These are phyloP conservation scores for Thermoascus crustaceus DNA, from an alignment of 2,329 filamentous ascomycete genomes.

Conservation along the genomic window DNA sequence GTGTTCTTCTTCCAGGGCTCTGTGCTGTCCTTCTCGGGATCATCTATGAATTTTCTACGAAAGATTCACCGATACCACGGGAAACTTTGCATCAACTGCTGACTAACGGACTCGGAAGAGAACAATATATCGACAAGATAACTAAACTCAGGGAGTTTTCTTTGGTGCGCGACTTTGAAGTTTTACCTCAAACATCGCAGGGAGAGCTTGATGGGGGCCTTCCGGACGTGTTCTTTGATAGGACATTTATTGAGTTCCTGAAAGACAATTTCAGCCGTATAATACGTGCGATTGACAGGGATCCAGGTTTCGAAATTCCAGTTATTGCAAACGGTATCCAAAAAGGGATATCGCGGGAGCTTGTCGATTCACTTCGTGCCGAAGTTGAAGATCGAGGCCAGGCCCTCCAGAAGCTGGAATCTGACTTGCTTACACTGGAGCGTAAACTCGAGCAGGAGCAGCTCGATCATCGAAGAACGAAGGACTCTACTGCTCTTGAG, in stretches of 20 bases:
- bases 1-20: slow-evolving; percentile 67
- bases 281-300: slow-evolving; percentile 76
- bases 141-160: slow-evolving; percentile 68
- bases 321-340: slow-evolving; percentile 70
- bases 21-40: slow-evolving; percentile 78
- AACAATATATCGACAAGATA: slow-evolving; percentile 78
- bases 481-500: slow-evolving; percentile 50
- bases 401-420: slow-evolving; percentile 49
- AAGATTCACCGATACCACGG: slow-evolving; percentile 84
- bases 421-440: slow-evolving; percentile 46
- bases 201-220: slow-evolving; percentile 47
- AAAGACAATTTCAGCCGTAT: slow-evolving; percentile 92
- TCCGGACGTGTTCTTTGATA: slow-evolving; percentile 78
- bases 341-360: slow-evolving; percentile 85
- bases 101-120: slow-evolving; percentile 67
- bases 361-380: slow-evolving; percentile 74
- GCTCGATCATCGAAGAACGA: slow-evolving; percentile 60
- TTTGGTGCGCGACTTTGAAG: slow-evolving; percentile 80
- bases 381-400: slow-evolving; percentile 68
- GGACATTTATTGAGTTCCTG: slow-evolving; percentile 81
- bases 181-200: slow-evolving; percentile 62
- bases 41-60: slow-evolving; percentile 94
- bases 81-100: slow-evolving; percentile 73
- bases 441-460: slow-evolving; percentile 61
- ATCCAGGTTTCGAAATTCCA: slow-evolving; percentile 79